Conservation (phyloP, 177 flowering plant genomes). For the Vitis hybrid region DNA sequence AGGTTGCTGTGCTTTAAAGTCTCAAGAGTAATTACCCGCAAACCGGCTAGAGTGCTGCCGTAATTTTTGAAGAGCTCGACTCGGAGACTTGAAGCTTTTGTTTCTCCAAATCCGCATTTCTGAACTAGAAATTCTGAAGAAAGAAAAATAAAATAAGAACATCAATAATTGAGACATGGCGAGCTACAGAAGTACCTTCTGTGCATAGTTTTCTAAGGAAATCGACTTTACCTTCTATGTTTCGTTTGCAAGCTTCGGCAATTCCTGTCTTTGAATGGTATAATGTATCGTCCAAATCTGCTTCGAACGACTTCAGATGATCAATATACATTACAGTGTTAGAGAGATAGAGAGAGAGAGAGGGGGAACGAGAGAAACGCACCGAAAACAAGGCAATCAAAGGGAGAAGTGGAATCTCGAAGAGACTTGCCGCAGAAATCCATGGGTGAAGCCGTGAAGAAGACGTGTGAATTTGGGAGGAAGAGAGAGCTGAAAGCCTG, state of each 20-base stretch:
- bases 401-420: constrained; percentile 30
- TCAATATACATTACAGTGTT: background rate
- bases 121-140: constrained; percentile 57
- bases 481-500: background rate
- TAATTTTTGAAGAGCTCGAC: constrained; percentile 64
- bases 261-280: constrained; percentile 55
- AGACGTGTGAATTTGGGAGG: background rate
- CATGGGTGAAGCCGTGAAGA: constrained; percentile 25
- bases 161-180: too few species aligned
- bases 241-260: constrained; percentile 40
- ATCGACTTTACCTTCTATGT: constrained; percentile 50
- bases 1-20: too few species aligned
- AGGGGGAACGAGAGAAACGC: background rate
- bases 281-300: constrained; percentile 77
- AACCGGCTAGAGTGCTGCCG: constrained; percentile 82
- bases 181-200: background rate
- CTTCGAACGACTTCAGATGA: background rate
- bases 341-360: too few species aligned
- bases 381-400: constrained; percentile 58
- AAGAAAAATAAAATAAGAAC: background rate
- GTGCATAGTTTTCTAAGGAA: background rate
- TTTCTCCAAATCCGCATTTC: constrained; percentile 48
- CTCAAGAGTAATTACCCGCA: constrained; percentile 42
- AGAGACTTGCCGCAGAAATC: constrained; percentile 28
- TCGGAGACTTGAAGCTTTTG: constrained; percentile 47